These are phyloP conservation scores for Leccinum obscurum DNA, from an alignment of 768 basidiomycete species.

Conservation along the genomic window DNA sequence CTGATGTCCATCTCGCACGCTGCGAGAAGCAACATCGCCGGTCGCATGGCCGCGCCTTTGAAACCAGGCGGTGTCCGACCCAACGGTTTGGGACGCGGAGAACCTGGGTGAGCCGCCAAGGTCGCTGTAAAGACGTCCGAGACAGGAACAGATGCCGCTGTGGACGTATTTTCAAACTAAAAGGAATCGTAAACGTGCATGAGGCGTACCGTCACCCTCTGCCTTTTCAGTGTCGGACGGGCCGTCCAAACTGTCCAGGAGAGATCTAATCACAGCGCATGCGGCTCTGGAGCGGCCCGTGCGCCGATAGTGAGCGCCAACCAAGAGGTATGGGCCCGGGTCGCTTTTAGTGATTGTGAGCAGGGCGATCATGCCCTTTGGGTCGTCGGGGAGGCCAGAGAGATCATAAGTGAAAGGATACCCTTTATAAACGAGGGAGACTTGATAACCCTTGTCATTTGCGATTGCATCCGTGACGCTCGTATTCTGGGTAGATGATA, in stretches of 20 bases:
- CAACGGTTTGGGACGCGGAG: conserved; percentile 10
- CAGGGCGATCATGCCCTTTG: conserved; percentile 26
- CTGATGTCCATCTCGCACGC: conserved; percentile 36
- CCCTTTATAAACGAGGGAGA: conserved; percentile 30
- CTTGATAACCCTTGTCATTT: conserved; percentile 13
- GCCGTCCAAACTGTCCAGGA: conserved; percentile 18
- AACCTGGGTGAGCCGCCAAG: conserved; percentile 5
- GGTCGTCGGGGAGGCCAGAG: conserved; percentile 31
- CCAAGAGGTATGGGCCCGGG: conserved; percentile 33
- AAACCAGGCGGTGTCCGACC: conserved; percentile 13
- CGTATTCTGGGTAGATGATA: conserved; percentile 14
- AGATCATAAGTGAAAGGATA: conserved; percentile 31
- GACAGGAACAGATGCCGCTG: conserved; percentile 10
- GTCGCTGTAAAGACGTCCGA: conserved; percentile 12
- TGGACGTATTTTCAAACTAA: conserved; percentile 17
- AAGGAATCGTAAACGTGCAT: conserved; percentile 10
- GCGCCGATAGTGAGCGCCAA: conserved; percentile 35
- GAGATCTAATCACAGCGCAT: conserved; percentile 27
- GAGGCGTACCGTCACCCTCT: conserved; percentile 28
- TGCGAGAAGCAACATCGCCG: conserved; percentile 32
- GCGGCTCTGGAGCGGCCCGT: conserved; percentile 34
- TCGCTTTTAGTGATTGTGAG: conserved; percentile 30
- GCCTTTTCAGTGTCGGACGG: conserved; percentile 16
- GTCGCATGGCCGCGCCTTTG: conserved; percentile 23
- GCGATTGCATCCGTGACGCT: not conserved